phyloP scores from a whole-genome alignment of 2,329 filamentous ascomycete genomes.

The Phialophora expanda region DNA sequence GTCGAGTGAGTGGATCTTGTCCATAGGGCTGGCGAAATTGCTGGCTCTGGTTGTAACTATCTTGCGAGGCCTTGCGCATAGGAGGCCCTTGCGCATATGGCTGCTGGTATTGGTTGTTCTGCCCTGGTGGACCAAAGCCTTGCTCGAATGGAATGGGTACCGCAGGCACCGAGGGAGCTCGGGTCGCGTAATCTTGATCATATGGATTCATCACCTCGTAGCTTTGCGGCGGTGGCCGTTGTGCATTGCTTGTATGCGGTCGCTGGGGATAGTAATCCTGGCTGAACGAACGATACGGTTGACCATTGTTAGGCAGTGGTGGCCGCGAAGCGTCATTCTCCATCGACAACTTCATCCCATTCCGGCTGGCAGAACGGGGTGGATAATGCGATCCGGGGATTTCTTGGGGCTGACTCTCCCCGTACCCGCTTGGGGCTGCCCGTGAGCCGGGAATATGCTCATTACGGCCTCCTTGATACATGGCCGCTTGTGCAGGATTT shows the following conservation, averaged over 20 bases:
- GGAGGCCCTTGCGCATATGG: constrained; percentile 33
- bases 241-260: constrained; percentile 32
- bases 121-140: constrained; percentile 35
- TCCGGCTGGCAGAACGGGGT: constrained; percentile 36
- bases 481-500: constrained; percentile 2
- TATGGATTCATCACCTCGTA: constrained; percentile 28
- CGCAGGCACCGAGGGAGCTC: constrained; percentile 25
- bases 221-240: constrained; percentile 25
- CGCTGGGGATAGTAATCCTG: constrained; percentile 28
- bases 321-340: constrained; percentile 13
- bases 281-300: constrained; percentile 29
- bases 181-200: constrained; percentile 21
- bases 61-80: constrained; percentile 25
- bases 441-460: constrained; percentile 16
- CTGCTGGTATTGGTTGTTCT: constrained; percentile 29
- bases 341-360: constrained; percentile 26
- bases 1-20: constrained; percentile 28
- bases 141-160: constrained; percentile 32
- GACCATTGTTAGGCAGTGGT: constrained; percentile 29
- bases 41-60: constrained; percentile 29
- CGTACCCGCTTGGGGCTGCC: constrained; percentile 16
- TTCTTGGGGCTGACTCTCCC: constrained; percentile 18
- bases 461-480: constrained; percentile 19
- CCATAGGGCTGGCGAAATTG: constrained; percentile 29
- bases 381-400: constrained; percentile 30